Base-by-base conservation (phyloP, 805 yeast genomes). In the Hanseniaspora taiwanica region DNA sequence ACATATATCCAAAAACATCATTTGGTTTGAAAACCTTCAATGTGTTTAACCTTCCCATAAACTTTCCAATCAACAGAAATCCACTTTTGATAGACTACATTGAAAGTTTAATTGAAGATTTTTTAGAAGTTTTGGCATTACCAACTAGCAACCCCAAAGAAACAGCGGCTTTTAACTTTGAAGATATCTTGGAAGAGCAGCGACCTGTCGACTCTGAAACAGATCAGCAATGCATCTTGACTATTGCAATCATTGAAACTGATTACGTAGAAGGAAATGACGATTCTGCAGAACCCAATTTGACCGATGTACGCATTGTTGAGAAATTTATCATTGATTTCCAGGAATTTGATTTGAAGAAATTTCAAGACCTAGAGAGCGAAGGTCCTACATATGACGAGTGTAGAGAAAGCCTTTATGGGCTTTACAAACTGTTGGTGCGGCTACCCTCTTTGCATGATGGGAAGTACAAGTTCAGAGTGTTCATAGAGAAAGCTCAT, bases 1-100 rank as follows among this genome's bases (percentile, higher is more conserved):
- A 56, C 21, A 51, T 64, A 1, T 65, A 65, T 38, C 69, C 69
- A 3, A 20, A 42, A 4, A 54, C 48, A 3, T 51, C 65, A 0
- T 65, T 61, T 40, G 62, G 59, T 21, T 40, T 51, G 23, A 55
- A 64, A 2, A 60, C 61, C 8, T 65, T 49, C 34, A 60, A 59
- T 40, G 54, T 69, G 4, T 72, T 69, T 48, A 63, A 65, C 29
- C 40, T 72, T 13, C 63, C 64, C 0, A 55, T 54, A 19, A 56
- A 54, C 31, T 57, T 68, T 0, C 68, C 71, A 10, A 58, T 63
- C 27, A 64, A 60, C 38, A 55, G 77, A 44, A 74, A 72, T 46
- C 74, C 74, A 0, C 61, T 48, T 1, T 62, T 70, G n/a, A 56
- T 55, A 18, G 40, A 48, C 4, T 68, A 68, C 43, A 48, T 68